phyloP scores from a whole-genome alignment of 257 asterid genomes.

The Solanum infundibuliforme region DNA sequence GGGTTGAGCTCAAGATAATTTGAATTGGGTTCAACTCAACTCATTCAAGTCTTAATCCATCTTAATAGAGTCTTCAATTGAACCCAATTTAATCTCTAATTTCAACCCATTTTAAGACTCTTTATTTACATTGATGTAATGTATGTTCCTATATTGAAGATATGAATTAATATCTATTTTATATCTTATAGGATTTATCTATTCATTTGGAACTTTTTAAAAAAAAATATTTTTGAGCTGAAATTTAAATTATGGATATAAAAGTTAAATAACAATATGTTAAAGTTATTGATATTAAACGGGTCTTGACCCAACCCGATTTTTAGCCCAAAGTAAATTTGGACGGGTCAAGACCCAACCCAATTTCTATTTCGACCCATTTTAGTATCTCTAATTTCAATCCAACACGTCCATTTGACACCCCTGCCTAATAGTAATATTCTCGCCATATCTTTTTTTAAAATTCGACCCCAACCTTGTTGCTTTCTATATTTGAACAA shows the following conservation, averaged over 20 bases:
- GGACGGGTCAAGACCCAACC: no score
- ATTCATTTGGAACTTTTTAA: not conserved
- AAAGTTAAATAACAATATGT: no score
- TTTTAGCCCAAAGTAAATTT: no score
- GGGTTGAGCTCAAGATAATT: not conserved
- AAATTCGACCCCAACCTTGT: not conserved
- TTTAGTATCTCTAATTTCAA: no score
- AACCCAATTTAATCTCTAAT: not conserved
- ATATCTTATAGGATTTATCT: not conserved
- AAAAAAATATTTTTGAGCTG: no score
- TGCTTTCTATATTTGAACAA: no score
- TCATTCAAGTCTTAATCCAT: not conserved
- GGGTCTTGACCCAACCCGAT: no score
- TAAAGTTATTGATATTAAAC: no score
- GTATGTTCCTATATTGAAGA: not conserved
- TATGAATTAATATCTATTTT: not conserved
- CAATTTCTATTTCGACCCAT: no score
- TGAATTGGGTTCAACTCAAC: not conserved
- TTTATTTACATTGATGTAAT: not conserved
- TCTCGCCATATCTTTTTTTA: not conserved
- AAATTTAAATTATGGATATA: not conserved
- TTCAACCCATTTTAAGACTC: not conserved
- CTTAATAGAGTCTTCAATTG: not conserved
- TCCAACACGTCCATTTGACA: no score
- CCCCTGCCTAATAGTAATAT: not conserved